Evolutionary conservation across 352 stramenopile species (phyloP), one percentile per base, ranked within the genome.

Genomic region (Phytophthora litchii): DNA sequence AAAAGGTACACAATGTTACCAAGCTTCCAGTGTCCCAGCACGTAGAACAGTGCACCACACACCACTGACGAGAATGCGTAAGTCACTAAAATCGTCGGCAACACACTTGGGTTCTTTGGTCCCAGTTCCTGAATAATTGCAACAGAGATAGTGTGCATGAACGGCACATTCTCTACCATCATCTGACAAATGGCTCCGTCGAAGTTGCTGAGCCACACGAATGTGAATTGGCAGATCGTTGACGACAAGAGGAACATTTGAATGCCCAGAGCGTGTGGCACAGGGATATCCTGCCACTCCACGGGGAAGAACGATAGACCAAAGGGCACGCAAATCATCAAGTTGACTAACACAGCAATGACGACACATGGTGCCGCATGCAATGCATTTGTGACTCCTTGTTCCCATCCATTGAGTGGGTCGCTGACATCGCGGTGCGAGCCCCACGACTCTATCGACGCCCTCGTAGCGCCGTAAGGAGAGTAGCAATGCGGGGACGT

Each of bases 131-230:
- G 70, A 61, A 97, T 95, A 61, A 94, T 91, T 13, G 76, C 70
- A 32, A 91, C 74, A 13, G 90, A 86, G 27, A 98, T 76, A 7
- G 86, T 88, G 69, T 97, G 90, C 79, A 95, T 96, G 72, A 98
- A 98, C 19, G 95, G 95, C 45, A 98, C 88, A 66, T 98, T 98
- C 68, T 98, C 95, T 31, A 98, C 91, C 94, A 98, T 98, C 86
- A 98, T 97, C 65, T 90, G 87, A 54, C 79, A 80, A 49, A 93
- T 84, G 0, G 79, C 62, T 9, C 83, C 77, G 43, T 90, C 76
- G 44, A 93, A 93, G 17, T 83, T 87, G 60, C 83, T 93, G 42
- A 74, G 81, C 43, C 68, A 68, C 16, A 91, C 83, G 54, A 91
- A 89, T 16, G 89, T 83, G 52, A 93, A 93, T 68, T 93, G 83